Percentiles rank a stretch among this genome's conserved stretches.
These are phyloP conservation scores for Yarrowia bubula DNA, from an alignment of 805 yeast species.

Conservation along the genomic window DNA sequence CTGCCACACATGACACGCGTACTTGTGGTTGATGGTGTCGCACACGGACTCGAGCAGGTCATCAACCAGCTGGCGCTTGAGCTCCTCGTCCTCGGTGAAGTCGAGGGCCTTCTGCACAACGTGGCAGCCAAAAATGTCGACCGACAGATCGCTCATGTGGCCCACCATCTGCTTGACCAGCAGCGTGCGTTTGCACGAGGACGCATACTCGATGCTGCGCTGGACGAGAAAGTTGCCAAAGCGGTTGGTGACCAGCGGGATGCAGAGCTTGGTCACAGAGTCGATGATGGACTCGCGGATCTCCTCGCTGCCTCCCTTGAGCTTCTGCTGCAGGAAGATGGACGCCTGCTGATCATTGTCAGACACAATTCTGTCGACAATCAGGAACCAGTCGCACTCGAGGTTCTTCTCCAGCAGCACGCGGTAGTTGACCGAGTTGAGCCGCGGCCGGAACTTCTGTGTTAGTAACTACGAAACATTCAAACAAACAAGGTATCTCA, in stretches of 20 bases:
- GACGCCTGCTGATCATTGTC: constrained; percentile 46
- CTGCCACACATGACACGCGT: constrained; percentile 48
- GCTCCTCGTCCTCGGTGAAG: constrained; percentile 35
- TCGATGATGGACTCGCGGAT: constrained; percentile 38
- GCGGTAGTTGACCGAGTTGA: constrained; percentile 35
- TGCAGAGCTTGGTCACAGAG: constrained; percentile 37
- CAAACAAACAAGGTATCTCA: constrained; percentile 8
- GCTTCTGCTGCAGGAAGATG: constrained; percentile 43
- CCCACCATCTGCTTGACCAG: constrained; percentile 37
- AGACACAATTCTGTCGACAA: constrained; percentile 39
- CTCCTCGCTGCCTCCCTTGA: constrained; percentile 36
- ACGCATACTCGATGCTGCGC: constrained; percentile 42
- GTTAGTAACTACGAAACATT: neutral
- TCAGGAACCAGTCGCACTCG: constrained; percentile 37
- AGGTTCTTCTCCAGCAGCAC: constrained; percentile 36
- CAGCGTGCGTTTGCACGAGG: constrained; percentile 35
- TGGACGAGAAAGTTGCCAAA: constrained; percentile 47
- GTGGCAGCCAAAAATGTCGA: constrained; percentile 45
- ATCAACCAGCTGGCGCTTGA: constrained; percentile 39
- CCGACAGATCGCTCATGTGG: constrained; percentile 38
- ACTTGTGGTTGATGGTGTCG: constrained; percentile 41
- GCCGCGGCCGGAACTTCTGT: constrained; percentile 11
- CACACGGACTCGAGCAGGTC: constrained; percentile 40
- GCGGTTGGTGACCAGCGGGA: constrained; percentile 42
- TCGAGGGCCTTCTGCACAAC: constrained; percentile 45